A percentile compares a stretch with the other conserved stretches of the same genome.
These are phyloP conservation scores for Naegleria gruberi DNA, from an alignment of 208 protist genomes.

Conservation along the genomic window DNA sequence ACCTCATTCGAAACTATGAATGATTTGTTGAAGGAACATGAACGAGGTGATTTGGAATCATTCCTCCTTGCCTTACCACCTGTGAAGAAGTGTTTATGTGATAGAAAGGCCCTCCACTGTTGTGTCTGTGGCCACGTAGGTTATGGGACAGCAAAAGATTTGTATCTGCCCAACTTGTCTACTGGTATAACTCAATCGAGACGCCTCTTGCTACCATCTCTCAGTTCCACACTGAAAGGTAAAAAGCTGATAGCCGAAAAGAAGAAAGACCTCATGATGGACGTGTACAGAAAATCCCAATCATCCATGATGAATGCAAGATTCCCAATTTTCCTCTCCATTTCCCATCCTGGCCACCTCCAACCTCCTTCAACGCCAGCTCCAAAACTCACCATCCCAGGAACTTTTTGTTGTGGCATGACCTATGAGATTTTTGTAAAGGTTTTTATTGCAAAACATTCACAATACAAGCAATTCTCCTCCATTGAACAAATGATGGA, in stretches of 20 bases:
- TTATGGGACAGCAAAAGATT: not conserved
- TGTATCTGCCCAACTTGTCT: not conserved
- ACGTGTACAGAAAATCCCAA: not conserved
- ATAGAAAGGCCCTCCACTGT: not conserved
- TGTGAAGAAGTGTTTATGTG: not conserved
- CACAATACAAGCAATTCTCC: not conserved
- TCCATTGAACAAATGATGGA: not conserved
- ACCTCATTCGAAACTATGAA: not conserved
- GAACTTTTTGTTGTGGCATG: not conserved
- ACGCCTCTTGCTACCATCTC: not conserved
- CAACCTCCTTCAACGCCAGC: not conserved
- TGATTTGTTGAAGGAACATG: not conserved
- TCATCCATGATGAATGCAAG: not conserved
- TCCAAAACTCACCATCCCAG: not conserved
- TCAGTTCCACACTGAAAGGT: not conserved
- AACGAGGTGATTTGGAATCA: not conserved
- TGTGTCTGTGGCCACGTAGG: not conserved
- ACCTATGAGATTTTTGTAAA: not conserved
- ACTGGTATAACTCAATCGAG: not conserved
- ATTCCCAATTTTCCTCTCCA: not conserved
- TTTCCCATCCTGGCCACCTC: not conserved
- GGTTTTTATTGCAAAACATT: not conserved
- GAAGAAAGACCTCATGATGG: not conserved
- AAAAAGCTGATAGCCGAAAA: not conserved
- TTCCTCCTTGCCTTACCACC: not conserved